Base-by-base conservation (phyloP, 2,329 filamentous ascomycete genomes). In the Calonectria naviculata region DNA sequence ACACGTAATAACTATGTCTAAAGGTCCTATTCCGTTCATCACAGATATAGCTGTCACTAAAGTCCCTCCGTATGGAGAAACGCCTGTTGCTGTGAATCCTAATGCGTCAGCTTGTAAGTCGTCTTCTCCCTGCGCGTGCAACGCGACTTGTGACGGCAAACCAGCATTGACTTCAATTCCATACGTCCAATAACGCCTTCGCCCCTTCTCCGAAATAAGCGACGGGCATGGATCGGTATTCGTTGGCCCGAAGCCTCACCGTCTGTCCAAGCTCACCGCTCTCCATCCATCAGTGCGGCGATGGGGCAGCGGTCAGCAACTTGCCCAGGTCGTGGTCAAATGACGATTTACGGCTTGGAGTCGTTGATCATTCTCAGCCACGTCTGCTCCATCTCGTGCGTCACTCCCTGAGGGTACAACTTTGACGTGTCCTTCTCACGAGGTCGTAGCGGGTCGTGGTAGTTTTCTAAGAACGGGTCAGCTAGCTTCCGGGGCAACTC, bases 371-470 rank as follows among this genome's bases (percentile, higher is more conserved):
- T 80, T 26, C 78, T 78, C 21, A 83, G 78, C 76, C 88, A 81
- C 26, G 77, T 78, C 42, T 79, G 76, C 76, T 88, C 87, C 68
- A 80, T 81, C 71, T 86, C 84, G 3, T 76, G 71, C 5, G 85
- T 86, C 10, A 86, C 80, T 1, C 82, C 83, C 21, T 76, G 80
- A 0, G 85, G 84, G 64, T 82, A 81, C 72, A 81, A 74, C 68
- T 80, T 74, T 62, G 83, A 73, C 68, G 77, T 78, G 5, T 81
- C 67, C 4, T 78, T 74, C 56, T 80, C 74, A 28, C 84, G 81
- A 28, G 84, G 82, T 17, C 83, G 74, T 67, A 90, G 80, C 36
- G 88, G 88, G 70, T 90, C 87, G 9, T 84, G 83, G 63, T 86
- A 88, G 34, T 63, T 74, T 21, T 73, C 76, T 79, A 34, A 21